A percentile compares a stretch with the other conserved stretches of the same genome.
These are phyloP conservation scores for Rhodosporidiobolus sp. DNA, from an alignment of 768 basidiomycete species.

Conservation along the genomic window DNA sequence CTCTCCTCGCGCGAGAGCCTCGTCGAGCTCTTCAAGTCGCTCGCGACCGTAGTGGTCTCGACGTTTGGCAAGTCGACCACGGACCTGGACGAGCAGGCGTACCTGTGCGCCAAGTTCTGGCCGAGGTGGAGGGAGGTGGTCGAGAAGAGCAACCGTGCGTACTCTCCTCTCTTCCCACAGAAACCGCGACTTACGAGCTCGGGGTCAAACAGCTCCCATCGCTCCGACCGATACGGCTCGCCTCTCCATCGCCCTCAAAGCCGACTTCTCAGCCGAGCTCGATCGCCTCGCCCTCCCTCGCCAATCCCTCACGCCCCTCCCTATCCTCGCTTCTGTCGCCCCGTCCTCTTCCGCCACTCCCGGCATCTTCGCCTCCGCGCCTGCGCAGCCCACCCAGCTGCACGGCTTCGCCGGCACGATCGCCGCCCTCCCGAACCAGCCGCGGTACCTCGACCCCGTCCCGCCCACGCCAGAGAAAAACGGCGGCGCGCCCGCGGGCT, in stretches of 20 bases:
- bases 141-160: slow-evolving; percentile 26
- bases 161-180: background rate
- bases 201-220: slow-evolving; percentile 22
- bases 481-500: background rate
- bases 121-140: slow-evolving; percentile 15
- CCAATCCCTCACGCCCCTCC: background rate
- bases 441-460: slow-evolving; percentile 6
- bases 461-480: background rate
- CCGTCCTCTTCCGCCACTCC: background rate
- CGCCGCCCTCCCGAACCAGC: slow-evolving; percentile 1
- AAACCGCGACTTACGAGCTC: background rate
- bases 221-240: slow-evolving; percentile 17
- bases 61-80: slow-evolving; percentile 13
- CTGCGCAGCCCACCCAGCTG: background rate
- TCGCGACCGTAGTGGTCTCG: slow-evolving; percentile 11
- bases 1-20: background rate
- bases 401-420: slow-evolving; percentile 24
- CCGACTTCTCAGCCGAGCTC: slow-evolving; percentile 20
- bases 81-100: slow-evolving; percentile 22
- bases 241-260: slow-evolving; percentile 19
- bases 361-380: background rate
- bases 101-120: slow-evolving; percentile 29
- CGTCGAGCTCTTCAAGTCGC: slow-evolving; percentile 17
- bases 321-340: background rate
- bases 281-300: slow-evolving; percentile 19